Percentiles rank a stretch among this genome's conserved stretches.
These are phyloP conservation scores for Pleurotus tuoliensis DNA, from an alignment of 768 basidiomycete species.

Conservation along the genomic window DNA sequence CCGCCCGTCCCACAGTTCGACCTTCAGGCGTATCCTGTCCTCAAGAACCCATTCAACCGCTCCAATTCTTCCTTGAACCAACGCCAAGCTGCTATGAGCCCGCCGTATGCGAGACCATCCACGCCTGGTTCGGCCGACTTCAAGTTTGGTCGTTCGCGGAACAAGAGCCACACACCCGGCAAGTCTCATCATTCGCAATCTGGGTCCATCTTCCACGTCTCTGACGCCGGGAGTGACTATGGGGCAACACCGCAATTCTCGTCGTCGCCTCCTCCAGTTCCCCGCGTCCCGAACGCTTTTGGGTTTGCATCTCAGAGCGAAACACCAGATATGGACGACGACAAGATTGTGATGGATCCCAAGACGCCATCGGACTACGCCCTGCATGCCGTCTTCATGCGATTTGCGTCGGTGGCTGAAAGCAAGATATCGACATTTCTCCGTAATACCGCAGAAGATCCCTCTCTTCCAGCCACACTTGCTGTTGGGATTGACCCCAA, in stretches of 20 bases:
- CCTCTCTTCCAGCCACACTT: slow-evolving; percentile 60
- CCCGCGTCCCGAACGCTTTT: slow-evolving; percentile 66
- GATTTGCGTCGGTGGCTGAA: slow-evolving; percentile 79
- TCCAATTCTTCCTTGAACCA: slow-evolving; percentile 73
- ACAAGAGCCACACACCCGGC: slow-evolving; percentile 17
- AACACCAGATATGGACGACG: slow-evolving; percentile 62
- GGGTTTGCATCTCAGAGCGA: slow-evolving; percentile 45
- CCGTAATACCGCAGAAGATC: slow-evolving; percentile 67
- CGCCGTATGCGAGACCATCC: slow-evolving; percentile 55
- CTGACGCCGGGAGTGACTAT: slow-evolving; percentile 70
- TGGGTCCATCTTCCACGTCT: slow-evolving; percentile 67
- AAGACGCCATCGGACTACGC: slow-evolving; percentile 88
- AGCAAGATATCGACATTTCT: slow-evolving; percentile 75
- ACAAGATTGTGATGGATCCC: slow-evolving; percentile 64
- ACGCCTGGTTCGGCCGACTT: slow-evolving; percentile 53
- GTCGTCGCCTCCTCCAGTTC: slow-evolving; percentile 73
- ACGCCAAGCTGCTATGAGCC: slow-evolving; percentile 41
- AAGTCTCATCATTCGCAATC: slow-evolving; percentile 78
- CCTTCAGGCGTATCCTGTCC: slow-evolving; percentile 59
- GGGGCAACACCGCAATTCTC: slow-evolving; percentile 45
- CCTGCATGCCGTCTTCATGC: slow-evolving; percentile 82
- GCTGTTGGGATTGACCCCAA: slow-evolving; percentile 70
- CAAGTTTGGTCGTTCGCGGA: slow-evolving; percentile 22
- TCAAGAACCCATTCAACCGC: slow-evolving; percentile 81
- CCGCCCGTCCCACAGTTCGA: slow-evolving; percentile 78